phyloP scores from a whole-genome alignment of 768 basidiomycete species.

The Kwoniella botswanensis region DNA sequence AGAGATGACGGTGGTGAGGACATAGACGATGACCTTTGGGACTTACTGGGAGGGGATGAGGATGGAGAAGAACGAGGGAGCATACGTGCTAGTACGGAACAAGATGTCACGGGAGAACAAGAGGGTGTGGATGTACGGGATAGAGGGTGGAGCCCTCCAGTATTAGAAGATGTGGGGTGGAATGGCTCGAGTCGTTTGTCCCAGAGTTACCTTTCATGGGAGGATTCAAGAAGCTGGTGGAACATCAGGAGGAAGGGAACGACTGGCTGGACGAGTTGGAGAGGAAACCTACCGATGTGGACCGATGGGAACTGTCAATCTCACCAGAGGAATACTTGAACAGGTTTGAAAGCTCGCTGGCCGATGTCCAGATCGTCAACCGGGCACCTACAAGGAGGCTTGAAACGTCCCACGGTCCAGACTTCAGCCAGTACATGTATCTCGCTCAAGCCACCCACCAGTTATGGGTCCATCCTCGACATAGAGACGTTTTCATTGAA shows the following conservation, averaged over 20 bases:
- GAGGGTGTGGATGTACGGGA: background rate
- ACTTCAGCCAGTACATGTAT: constrained; percentile 17
- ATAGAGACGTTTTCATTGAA: constrained; percentile 18
- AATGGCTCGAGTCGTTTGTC: background rate
- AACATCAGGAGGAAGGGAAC: background rate
- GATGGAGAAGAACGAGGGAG: too few relatives aligned
- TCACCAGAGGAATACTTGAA: constrained; percentile 17
- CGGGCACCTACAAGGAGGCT: background rate
- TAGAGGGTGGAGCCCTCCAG: background rate
- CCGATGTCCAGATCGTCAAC: constrained; percentile 14
- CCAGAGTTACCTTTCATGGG: background rate
- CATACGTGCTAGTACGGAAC: too few relatives aligned
- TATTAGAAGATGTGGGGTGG: background rate
- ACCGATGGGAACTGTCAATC: constrained; percentile 26
- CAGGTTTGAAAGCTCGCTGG: constrained; percentile 21
- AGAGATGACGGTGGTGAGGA: too few relatives aligned
- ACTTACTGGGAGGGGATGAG: too few relatives aligned
- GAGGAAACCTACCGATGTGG: constrained; percentile 22
- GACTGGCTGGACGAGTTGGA: background rate
- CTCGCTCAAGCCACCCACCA: constrained; percentile 25
- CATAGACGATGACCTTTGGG: too few relatives aligned
- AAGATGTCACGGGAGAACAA: too few relatives aligned
- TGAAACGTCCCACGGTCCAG: constrained; percentile 8
- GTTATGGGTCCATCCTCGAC: constrained; percentile 23
- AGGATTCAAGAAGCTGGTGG: background rate